Base-by-base conservation (phyloP, 225 moss, liverwort and hornwort genomes). In the Climacium dendroides region DNA sequence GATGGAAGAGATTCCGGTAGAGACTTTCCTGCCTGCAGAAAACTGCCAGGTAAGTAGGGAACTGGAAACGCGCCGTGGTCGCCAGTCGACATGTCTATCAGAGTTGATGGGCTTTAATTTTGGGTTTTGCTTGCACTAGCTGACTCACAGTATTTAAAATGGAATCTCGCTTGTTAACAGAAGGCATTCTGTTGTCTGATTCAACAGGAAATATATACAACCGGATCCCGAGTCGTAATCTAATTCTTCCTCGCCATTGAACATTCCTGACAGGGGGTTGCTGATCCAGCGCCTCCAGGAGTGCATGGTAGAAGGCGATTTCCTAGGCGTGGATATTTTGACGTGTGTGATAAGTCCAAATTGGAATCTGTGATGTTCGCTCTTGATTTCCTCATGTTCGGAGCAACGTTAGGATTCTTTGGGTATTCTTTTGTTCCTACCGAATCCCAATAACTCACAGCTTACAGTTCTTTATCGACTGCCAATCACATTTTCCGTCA, bases 351-450 rank as follows among this genome's bases (percentile, higher is more conserved):
- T 39, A 5, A 0, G 5, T 57, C 78, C 58, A 58, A 57, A 57
- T 39, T 39, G 28, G 78, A 78, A 78, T 4, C 0, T 25, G 55
- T 18, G 5, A 78, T 58, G 11, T 0, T 0, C 0, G 0, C 1
- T 32, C 45, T 80, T 20, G 12, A 20, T 30, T 1, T 2, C 1
- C n/a, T n/a, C n/a, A n/a, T n/a, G n/a, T n/a, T n/a, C n/a, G n/a
- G n/a, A n/a, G n/a, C n/a, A n/a, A n/a, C n/a, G n/a, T n/a, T n/a
- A n/a, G n/a, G n/a, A n/a, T n/a, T n/a, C n/a, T n/a, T n/a, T n/a
- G n/a, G n/a, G n/a, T n/a, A n/a, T n/a, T n/a, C n/a, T n/a, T n/a
- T n/a, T n/a, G n/a, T n/a, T n/a, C n/a, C n/a, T n/a, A n/a, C n/a
- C n/a, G n/a, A n/a, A n/a, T 48, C 39, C 78, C 23, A 26, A 26